phyloP scores from a whole-genome alignment of 768 basidiomycete genomes.

The Lentinula sp. region DNA sequence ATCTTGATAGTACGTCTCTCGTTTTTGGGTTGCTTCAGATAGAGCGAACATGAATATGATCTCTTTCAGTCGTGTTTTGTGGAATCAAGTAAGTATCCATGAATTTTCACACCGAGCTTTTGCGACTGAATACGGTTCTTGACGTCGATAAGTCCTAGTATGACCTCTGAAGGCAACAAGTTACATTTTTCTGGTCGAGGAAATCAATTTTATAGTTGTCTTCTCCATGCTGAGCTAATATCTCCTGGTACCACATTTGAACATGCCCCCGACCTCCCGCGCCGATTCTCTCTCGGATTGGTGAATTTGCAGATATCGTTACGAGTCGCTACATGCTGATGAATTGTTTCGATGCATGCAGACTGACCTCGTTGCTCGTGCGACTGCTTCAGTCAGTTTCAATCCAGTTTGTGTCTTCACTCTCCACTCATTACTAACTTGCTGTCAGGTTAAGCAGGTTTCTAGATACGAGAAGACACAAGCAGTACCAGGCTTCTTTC shows the following conservation, averaged over 20 bases:
- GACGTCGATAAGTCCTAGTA: background rate
- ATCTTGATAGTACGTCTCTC: background rate
- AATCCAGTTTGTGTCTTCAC: no score
- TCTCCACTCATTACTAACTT: background rate
- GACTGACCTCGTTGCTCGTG: background rate
- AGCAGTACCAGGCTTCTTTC: background rate
- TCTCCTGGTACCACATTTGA: background rate
- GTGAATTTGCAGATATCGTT: background rate
- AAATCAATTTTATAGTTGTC: background rate
- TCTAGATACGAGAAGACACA: background rate
- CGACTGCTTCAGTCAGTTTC: background rate
- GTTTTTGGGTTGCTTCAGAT: background rate
- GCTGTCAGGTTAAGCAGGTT: background rate
- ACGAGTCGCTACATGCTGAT: no score
- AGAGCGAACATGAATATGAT: no score
- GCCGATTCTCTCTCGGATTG: background rate
- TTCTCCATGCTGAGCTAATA: background rate
- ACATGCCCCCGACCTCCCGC: background rate
- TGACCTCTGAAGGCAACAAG: background rate
- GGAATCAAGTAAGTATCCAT: background rate
- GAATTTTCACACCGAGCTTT: no score
- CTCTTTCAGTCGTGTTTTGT: background rate
- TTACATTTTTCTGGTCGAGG: background rate
- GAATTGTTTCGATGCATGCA: background rate
- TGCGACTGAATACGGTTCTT: no score